Evolutionary conservation across 768 basidiomycete genomes (phyloP), one percentile per base, ranked within the genome.

Genomic region (Mycena sanguinolenta): DNA sequence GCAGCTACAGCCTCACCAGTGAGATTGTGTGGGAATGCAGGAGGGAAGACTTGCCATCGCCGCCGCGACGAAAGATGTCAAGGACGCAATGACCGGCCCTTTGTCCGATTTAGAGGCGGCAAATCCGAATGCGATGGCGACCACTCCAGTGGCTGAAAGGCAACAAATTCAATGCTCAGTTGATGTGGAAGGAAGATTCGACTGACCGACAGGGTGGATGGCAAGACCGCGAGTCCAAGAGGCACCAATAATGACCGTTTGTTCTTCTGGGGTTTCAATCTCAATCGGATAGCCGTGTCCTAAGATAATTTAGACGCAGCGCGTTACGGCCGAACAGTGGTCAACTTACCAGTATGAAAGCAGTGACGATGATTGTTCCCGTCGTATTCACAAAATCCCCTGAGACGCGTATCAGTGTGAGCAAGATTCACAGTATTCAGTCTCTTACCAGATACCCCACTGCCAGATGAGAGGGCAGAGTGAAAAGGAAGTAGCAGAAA

Each of bases 181-280:
- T 4, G 32, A 9, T 23, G 2, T 23, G 25, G 23, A 3, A 57
- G 23, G 8, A 4, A 9, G 4, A 28, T 3, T 7, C 2, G 21
- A 71, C 69, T 25, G 9, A 71, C 73, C 72, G 23, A 75, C 74
- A 28, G 74, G 74, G 61, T 75, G 74, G 32, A 75, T 71, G 17
- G 74, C 74, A 27, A 75, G 72, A 3, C 74, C 74, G 0, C 74
- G 62, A 13, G 72, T 73, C 72, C 72, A 75, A n/a, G 72, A 71
- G 7, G 69, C 65, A 8, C 62, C 67, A 23, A 75, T 57, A 25
- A 44, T 23, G 1, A 58, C 49, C 36, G 16, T 17, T 13, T 67
- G 57, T 0, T 61, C 65, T 1, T 61, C 64, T 0, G 6, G 19
- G 10, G 49, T 59, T 0, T 1, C 1, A 19, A 68, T 27, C 27